Evolutionary conservation across 2,329 filamentous ascomycete genomes (phyloP), one percentile per base, ranked within the genome.

Genomic region (Penicillium sp.): DNA sequence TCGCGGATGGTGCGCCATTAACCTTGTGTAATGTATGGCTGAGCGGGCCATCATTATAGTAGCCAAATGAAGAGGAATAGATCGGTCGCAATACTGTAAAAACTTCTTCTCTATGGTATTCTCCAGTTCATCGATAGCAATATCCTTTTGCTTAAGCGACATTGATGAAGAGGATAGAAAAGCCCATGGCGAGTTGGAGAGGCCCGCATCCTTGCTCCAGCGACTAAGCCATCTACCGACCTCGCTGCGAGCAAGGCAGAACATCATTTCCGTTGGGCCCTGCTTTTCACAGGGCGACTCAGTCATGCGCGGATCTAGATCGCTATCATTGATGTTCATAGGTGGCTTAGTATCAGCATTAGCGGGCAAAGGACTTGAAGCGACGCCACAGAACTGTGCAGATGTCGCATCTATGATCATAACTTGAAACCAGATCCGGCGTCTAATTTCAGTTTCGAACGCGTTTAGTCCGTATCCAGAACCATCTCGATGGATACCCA

Each of bases 401-500:
- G 63, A 64, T 16, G 61, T 64, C 26, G 51, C 54, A 48, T 72
- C 70, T n/a, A 72, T 39, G 27, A 69, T 55, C 5, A 66, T 44
- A 2, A 73, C 48, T 49, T 67, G 67, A 56, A 69, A 65, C 70
- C 70, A 72, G 21, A 72, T 54, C 5, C 69, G 64, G 23, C 69
- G 65, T 21, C 70, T 68, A 56, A 71, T 70, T 39, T 83, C 78
- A 3, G 75, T 74, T 25, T 82, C 79, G 50, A 81, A 82, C 23
- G 75, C 64, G 14, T 75, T 73, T 11, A 83, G 67, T 2, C 77
- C 77, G n/a, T 81, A 72, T 5, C 64, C 65, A 19, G 74, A 72
- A 0, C 78, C 78, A 64, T 84, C 81, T 16, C 78, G 72, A 59
- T 83, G 80, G 8, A 83, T 67, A 1, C 81, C 80, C 35, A 81